These are phyloP conservation scores for Pisolithus orientalis DNA, from an alignment of 768 basidiomycete genomes.

Conservation along the genomic window DNA sequence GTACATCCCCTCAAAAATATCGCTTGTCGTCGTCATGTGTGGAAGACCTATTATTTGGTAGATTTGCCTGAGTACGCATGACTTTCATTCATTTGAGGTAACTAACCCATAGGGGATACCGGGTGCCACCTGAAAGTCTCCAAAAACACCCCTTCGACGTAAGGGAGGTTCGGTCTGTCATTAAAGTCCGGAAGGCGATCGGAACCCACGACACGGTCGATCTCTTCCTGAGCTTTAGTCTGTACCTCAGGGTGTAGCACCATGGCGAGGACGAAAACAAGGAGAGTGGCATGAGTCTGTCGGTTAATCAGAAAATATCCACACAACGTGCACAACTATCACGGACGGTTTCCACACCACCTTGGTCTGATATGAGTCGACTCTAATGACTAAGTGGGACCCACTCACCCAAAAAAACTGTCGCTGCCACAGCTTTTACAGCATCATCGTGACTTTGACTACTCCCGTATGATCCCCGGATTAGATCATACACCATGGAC, in stretches of 20 bases:
- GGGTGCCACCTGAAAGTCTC: conserved; percentile 30
- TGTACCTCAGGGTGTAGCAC: conserved; percentile 27
- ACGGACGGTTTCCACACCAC: conserved; percentile 23
- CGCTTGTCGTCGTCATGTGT: conserved; percentile 16
- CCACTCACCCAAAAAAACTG: conserved; percentile 17
- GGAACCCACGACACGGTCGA: conserved; percentile 26
- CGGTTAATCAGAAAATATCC: background rate
- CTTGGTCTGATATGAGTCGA: conserved; percentile 6
- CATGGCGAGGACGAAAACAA: conserved; percentile 30
- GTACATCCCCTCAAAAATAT: conserved; percentile 25
- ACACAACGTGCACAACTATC: background rate
- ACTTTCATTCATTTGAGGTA: background rate
- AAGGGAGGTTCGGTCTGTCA: conserved; percentile 25
- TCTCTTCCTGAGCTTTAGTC: conserved; percentile 24
- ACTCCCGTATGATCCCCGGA: background rate
- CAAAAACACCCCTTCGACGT: conserved; percentile 23
- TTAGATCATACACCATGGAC: conserved; percentile 18
- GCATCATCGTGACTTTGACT: background rate
- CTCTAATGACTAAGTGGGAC: background rate
- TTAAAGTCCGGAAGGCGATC: conserved; percentile 22
- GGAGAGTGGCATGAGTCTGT: conserved; percentile 12
- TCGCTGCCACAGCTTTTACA: conserved; percentile 19
- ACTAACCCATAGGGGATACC: conserved; percentile 22
- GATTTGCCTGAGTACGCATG: background rate
- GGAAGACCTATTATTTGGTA: conserved; percentile 12